Conservation (phyloP, 352 stramenopile genomes). For the Phytophthora sp. region DNA sequence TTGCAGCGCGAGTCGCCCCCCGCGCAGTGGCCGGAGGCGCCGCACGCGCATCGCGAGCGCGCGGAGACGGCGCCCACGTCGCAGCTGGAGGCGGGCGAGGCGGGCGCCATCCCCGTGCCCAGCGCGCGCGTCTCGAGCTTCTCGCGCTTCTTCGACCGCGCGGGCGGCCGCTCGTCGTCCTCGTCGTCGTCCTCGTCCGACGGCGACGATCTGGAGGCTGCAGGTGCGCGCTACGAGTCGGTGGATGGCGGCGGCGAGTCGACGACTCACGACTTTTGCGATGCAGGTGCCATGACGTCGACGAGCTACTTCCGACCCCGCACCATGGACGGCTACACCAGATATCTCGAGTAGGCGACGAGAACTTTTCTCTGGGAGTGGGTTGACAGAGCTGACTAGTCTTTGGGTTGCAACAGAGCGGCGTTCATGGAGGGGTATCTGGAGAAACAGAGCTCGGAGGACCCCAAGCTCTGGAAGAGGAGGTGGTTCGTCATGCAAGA, state of each 20-base stretch:
- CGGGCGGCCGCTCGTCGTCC: slow-evolving; percentile 22
- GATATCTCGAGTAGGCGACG: slow-evolving; percentile 62
- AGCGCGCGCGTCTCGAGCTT: slow-evolving; percentile 23
- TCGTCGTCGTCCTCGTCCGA: slow-evolving; percentile 40
- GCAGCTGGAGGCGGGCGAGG: slow-evolving; percentile 9
- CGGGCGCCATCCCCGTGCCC: slow-evolving; percentile 19
- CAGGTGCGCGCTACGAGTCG: no score
- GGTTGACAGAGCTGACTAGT: not conserved
- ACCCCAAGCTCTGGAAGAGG: slow-evolving; percentile 72
- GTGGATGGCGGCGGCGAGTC: no score
- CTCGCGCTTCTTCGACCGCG: slow-evolving; percentile 39
- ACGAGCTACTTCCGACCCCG: slow-evolving; percentile 69
- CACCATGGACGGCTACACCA: slow-evolving; percentile 64
- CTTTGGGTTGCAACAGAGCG: slow-evolving; percentile 38
- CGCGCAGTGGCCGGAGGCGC: slow-evolving; percentile 3
- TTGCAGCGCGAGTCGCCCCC: slow-evolving; percentile 35
- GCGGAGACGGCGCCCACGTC: slow-evolving; percentile 34
- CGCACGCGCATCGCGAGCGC: slow-evolving; percentile 31
- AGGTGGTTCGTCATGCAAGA: slow-evolving; percentile 91
- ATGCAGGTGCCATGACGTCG: slow-evolving; percentile 40
- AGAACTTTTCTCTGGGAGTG: not conserved
- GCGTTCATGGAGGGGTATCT: slow-evolving; percentile 80
- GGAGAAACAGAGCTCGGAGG: slow-evolving; percentile 84
- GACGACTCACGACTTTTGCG: no score
- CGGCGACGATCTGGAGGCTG: slow-evolving; percentile 23